Evolutionary conservation across 2,329 filamentous ascomycete species (phyloP).

Genomic region (Xylariaceae sp.): DNA sequence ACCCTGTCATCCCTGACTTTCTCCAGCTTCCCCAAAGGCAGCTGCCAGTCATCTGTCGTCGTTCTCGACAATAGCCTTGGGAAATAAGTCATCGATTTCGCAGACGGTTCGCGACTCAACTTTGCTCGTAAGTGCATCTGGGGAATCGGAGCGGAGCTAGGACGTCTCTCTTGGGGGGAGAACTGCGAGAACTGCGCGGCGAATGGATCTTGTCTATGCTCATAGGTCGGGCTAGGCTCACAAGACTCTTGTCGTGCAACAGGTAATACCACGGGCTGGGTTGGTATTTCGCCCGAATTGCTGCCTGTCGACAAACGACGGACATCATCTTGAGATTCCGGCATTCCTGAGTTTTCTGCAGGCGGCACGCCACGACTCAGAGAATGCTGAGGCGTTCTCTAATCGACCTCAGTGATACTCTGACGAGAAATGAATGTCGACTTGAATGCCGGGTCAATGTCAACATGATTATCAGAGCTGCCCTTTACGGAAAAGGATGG

Average conservation of each 20-base stretch:
- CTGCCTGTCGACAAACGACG: no score
- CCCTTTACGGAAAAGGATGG: conserved; percentile 17
- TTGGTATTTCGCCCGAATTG: no score
- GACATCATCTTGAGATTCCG: no score
- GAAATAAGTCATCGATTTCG: conserved; percentile 15
- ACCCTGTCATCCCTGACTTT: no score
- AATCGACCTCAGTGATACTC: conserved; percentile 25
- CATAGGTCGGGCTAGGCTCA: no score
- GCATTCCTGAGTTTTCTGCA: no score
- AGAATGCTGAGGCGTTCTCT: conserved; percentile 17
- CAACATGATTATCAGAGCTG: conserved; percentile 1
- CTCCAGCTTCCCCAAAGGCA: no score
- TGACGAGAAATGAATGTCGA: conserved; percentile 23
- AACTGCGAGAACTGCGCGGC: conserved; percentile 2
- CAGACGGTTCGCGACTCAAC: not conserved
- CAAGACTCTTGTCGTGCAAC: no score
- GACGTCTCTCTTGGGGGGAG: conserved; percentile 7
- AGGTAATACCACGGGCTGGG: no score
- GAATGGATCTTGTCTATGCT: no score
- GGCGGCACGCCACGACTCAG: no score
- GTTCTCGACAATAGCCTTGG: conserved; percentile 18
- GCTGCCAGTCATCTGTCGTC: conserved; percentile 22
- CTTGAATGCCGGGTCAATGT: conserved; percentile 5
- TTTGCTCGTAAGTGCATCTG: conserved; percentile 4
- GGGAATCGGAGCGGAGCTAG: conserved; percentile 14